Evolutionary conservation across 805 yeast genomes (phyloP).

Genomic region (Vanderwaltozyma polyspora): DNA sequence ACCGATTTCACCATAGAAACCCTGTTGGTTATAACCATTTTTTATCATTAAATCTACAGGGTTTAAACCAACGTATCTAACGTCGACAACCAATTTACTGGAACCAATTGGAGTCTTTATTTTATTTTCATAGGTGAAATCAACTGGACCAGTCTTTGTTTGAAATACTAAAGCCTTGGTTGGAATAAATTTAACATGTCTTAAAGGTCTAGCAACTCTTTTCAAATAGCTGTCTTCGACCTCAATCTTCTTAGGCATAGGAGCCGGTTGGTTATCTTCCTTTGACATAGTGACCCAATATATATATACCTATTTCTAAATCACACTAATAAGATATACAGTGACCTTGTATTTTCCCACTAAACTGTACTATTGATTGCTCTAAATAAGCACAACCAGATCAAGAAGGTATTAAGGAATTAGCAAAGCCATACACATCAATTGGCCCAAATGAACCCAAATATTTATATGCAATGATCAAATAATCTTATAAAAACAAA

Average conservation of each 20-base stretch:
- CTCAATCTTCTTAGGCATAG: constrained; percentile 21
- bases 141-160: constrained; percentile 29
- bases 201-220: constrained; percentile 36
- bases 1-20: constrained; percentile 47
- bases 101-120: constrained; percentile 38
- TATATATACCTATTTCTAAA: too few relatives aligned
- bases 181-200: constrained; percentile 42
- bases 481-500: too few relatives aligned
- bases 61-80: constrained; percentile 48
- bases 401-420: too few relatives aligned
- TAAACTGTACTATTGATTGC: too few relatives aligned
- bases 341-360: too few relatives aligned
- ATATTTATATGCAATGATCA: too few relatives aligned
- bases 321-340: too few relatives aligned
- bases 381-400: too few relatives aligned
- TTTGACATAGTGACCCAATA: constrained; percentile 10
- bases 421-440: too few relatives aligned
- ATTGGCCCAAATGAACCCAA: too few relatives aligned
- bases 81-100: constrained; percentile 44
- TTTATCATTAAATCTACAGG: constrained; percentile 55
- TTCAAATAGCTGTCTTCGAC: constrained; percentile 16
- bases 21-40: constrained; percentile 38
- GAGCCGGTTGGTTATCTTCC: constrained; percentile 13
- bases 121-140: constrained; percentile 43
- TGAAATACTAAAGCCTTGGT: constrained; percentile 36